Percentiles rank a stretch among this genome's conserved stretches.
Conservation (phyloP, 768 basidiomycete genomes). For the Phlegmacium glaucopus region DNA sequence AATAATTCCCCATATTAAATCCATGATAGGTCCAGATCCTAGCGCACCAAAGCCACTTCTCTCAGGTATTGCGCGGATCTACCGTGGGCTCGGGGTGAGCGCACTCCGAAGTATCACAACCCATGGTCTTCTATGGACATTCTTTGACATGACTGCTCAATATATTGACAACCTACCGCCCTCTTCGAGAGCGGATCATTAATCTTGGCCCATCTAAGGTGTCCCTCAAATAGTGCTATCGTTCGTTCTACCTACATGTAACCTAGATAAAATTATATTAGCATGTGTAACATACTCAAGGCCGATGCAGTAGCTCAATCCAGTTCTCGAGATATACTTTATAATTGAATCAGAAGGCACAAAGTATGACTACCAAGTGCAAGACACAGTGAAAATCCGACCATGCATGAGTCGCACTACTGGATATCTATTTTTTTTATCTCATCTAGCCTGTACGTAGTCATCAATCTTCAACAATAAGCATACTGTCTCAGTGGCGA, state of each 20-base stretch:
- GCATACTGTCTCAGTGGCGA: conserved; percentile 97
- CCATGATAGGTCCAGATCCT: conserved; percentile 67
- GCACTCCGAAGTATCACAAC: conserved; percentile 90
- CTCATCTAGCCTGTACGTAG: conserved; percentile 75
- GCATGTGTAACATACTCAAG: conserved; percentile 23
- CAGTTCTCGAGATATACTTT: not conserved
- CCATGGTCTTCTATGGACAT: conserved; percentile 91
- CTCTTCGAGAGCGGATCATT: conserved; percentile 18
- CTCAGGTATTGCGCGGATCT: conserved; percentile 78
- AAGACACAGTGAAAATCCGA: not conserved
- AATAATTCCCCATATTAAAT: conserved; percentile 1
- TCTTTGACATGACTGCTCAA: conserved; percentile 77
- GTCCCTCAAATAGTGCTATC: conserved; percentile 3
- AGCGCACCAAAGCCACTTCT: conserved; percentile 71
- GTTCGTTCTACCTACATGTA: conserved; percentile 11
- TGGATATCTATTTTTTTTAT: not conserved
- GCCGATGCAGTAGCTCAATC: not conserved
- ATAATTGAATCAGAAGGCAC: no score
- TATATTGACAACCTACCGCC: conserved; percentile 62
- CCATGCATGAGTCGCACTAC: not conserved
- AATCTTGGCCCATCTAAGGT: conserved; percentile 15
- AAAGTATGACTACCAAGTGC: not conserved
- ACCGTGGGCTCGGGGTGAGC: conserved; percentile 92
- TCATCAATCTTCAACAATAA: conserved; percentile 95
- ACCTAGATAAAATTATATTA: conserved; percentile 27